Evolutionary conservation across 768 basidiomycete species (phyloP).

Genomic region (Mrakia gelida): DNA sequence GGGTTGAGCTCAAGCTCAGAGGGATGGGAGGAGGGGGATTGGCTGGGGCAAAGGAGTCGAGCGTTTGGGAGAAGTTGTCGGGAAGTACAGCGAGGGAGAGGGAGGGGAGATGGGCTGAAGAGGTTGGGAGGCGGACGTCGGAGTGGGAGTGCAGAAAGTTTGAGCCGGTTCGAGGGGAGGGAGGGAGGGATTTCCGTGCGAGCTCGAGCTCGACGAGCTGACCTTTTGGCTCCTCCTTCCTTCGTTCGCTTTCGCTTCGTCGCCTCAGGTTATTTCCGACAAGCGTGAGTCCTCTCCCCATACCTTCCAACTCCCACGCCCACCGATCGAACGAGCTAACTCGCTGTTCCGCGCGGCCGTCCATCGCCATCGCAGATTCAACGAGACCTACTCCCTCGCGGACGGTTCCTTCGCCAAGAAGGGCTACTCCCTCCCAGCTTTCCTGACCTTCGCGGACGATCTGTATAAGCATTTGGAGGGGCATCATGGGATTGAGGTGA

Average conservation of each 20-base stretch:
- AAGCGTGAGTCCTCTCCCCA: background rate
- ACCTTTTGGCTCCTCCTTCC: no score
- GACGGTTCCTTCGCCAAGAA: conserved; percentile 21
- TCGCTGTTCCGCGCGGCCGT: no score
- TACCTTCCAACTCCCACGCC: no score
- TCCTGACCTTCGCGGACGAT: conserved; percentile 9
- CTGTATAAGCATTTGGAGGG: conserved; percentile 18
- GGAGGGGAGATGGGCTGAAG: no score
- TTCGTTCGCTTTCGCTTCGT: background rate
- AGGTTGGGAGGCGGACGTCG: background rate
- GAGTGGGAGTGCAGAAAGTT: no score
- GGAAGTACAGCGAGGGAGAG: no score
- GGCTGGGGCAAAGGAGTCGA: background rate
- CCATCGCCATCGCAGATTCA: no score
- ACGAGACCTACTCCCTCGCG: conserved; percentile 19
- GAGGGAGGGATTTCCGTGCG: no score
- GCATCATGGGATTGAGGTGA: conserved; percentile 22
- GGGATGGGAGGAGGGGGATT: background rate
- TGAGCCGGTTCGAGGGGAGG: no score
- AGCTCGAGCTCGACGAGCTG: no score
- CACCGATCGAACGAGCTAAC: no score
- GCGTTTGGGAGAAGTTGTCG: background rate
- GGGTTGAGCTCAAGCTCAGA: background rate
- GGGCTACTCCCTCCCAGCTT: background rate
- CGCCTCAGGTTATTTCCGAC: conserved; percentile 15